Evolutionary conservation across 495 filamentous ascomycete genomes (phyloP).

Genomic region (Amniculicola lignicola): DNA sequence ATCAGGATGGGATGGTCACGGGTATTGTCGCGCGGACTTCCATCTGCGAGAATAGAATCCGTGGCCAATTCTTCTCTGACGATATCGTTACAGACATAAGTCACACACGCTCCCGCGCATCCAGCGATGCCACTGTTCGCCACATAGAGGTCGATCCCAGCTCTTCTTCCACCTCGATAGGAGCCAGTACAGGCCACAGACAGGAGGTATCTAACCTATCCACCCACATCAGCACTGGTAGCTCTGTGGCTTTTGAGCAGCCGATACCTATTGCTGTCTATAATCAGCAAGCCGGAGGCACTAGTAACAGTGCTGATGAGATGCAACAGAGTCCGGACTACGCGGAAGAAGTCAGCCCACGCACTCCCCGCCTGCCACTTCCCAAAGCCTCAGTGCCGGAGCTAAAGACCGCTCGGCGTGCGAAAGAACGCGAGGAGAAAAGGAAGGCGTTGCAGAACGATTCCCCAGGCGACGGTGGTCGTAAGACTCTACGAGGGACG

Average conservation of each 20-base stretch:
- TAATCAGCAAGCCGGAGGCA: too few species aligned
- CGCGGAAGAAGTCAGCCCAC: constrained; percentile 6
- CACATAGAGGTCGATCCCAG: too few species aligned
- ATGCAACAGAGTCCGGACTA: background rate
- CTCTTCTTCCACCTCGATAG: too few species aligned
- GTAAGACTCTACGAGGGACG: constrained; percentile 9
- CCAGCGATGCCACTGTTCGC: background rate
- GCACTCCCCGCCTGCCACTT: constrained; percentile 13
- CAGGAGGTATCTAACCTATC: background rate
- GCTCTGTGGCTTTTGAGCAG: too few species aligned
- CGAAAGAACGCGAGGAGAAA: constrained; percentile 16
- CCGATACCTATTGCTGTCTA: too few species aligned
- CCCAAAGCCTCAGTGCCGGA: constrained; percentile 7
- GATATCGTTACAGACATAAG: background rate
- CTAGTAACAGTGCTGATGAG: too few species aligned
- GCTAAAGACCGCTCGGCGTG: constrained; percentile 19
- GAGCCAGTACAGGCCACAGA: background rate
- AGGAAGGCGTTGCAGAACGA: constrained; percentile 13
- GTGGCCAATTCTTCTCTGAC: constrained; percentile 6
- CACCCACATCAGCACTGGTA: too few species aligned
- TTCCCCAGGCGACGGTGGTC: background rate
- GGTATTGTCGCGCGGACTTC: constrained; percentile 30
- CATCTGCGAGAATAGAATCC: background rate
- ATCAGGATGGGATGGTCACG: constrained; percentile 33
- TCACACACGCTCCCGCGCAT: constrained; percentile 4